A percentile compares a stretch with the other conserved stretches of the same genome.
These are phyloP conservation scores for Thalassiosira ordinaria DNA, from an alignment of 352 stramenopile species.

Conservation along the genomic window DNA sequence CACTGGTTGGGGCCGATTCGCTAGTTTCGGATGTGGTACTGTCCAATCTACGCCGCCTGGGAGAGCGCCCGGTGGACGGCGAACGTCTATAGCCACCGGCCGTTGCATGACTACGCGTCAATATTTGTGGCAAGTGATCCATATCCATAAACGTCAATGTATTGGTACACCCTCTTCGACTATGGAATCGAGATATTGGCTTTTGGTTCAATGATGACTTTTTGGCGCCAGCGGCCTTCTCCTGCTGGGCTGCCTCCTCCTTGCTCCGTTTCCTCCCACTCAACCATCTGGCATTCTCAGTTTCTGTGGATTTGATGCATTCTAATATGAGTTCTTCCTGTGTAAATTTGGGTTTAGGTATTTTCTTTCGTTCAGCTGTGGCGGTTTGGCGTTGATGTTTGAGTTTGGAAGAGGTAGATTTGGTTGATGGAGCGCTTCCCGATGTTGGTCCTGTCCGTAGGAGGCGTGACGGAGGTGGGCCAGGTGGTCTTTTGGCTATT, in stretches of 20 bases:
- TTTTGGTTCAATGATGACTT: slow-evolving; percentile 48
- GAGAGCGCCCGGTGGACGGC: neutral
- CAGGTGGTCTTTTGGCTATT: neutral
- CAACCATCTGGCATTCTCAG: slow-evolving; percentile 81
- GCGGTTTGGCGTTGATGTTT: slow-evolving; percentile 14
- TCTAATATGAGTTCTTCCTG: slow-evolving; percentile 86
- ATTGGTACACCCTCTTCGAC: slow-evolving; percentile 73
- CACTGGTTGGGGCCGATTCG: slow-evolving; percentile 2
- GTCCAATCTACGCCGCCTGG: slow-evolving; percentile 7
- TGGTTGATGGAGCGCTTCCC: slow-evolving; percentile 22
- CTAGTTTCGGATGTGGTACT: slow-evolving; percentile 23
- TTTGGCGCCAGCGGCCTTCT: slow-evolving; percentile 23
- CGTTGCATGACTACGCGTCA: slow-evolving; percentile 37
- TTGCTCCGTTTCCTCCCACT: slow-evolving; percentile 68
- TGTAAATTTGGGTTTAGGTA: slow-evolving; percentile 55
- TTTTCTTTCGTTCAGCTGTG: slow-evolving; percentile 48
- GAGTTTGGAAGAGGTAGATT: slow-evolving; percentile 17
- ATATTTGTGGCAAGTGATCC: slow-evolving; percentile 80
- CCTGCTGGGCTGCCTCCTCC: slow-evolving; percentile 40
- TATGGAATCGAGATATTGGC: slow-evolving; percentile 64
- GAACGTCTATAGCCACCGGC: too few species aligned
- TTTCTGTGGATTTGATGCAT: slow-evolving; percentile 73
- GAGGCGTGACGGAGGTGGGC: neutral
- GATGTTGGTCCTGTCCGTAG: slow-evolving; percentile 19
- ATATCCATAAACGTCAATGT: slow-evolving; percentile 84